phyloP scores from a whole-genome alignment of 495 filamentous ascomycete genomes.

The Penicillium cosmopolitanum region DNA sequence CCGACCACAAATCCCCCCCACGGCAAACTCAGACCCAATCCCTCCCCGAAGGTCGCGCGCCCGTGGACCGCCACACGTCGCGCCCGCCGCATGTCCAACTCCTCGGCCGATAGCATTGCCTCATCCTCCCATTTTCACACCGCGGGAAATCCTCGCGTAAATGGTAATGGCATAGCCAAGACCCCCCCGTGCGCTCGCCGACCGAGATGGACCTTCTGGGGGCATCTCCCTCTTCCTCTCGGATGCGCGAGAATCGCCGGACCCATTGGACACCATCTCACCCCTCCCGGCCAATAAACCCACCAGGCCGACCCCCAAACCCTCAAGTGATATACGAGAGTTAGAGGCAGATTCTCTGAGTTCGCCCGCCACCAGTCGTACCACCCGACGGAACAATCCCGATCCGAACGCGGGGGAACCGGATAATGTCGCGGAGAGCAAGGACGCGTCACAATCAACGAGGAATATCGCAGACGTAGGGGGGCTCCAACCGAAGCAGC shows the following conservation, averaged over 20 bases:
- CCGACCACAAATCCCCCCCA: constrained; percentile 18
- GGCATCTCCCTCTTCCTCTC: constrained; percentile 13
- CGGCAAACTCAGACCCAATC: constrained; percentile 26
- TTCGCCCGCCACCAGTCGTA: constrained; percentile 19
- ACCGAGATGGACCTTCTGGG: constrained; percentile 17
- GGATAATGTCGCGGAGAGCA: background rate
- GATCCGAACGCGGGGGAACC: constrained; percentile 13
- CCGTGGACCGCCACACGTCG: constrained; percentile 24
- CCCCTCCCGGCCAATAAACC: constrained; percentile 17
- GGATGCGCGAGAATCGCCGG: constrained; percentile 35
- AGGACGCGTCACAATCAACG: background rate
- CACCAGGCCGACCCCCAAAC: background rate
- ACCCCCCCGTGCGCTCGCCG: constrained; percentile 18
- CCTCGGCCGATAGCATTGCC: constrained; percentile 25
- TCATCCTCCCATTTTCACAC: constrained; percentile 21
- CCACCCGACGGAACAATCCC: constrained; percentile 21
- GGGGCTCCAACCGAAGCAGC: constrained; percentile 12
- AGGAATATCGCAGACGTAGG: constrained; percentile 1
- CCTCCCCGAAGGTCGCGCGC: constrained; percentile 26
- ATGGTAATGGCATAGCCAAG: constrained; percentile 24
- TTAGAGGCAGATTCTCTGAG: constrained; percentile 5
- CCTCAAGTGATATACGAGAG: background rate
- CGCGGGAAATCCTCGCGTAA: constrained; percentile 25
- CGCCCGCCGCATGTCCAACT: constrained; percentile 24
- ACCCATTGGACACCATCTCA: constrained; percentile 47